phyloP scores from a whole-genome alignment of 2,329 filamentous ascomycete species.

The Fusarium nematophilum region DNA sequence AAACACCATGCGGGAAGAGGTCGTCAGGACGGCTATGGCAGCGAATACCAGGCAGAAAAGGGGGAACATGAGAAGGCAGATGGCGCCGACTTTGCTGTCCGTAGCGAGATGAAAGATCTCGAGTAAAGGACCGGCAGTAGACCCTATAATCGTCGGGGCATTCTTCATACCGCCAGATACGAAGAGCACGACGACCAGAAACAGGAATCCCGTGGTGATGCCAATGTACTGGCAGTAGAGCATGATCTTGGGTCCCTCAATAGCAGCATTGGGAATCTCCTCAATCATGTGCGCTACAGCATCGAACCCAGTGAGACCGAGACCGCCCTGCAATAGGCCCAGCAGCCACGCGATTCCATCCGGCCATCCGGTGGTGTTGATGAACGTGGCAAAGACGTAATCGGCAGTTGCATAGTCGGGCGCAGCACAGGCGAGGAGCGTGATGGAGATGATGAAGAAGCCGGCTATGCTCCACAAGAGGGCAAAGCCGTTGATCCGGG shows the following conservation, averaged over 20 bases:
- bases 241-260: slow-evolving; percentile 50
- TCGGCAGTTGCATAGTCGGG: slow-evolving; percentile 62
- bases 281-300: slow-evolving; percentile 52
- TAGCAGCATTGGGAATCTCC: slow-evolving; percentile 47
- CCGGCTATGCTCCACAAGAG: slow-evolving; percentile 77
- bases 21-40: slow-evolving; percentile 73
- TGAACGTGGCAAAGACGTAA: slow-evolving; percentile 48
- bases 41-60: slow-evolving; percentile 73
- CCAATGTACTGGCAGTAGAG: slow-evolving; percentile 72
- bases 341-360: slow-evolving; percentile 50
- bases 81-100: slow-evolving; percentile 67
- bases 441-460: slow-evolving; percentile 76
- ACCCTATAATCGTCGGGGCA: slow-evolving; percentile 58
- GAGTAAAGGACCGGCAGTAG: slow-evolving; percentile 67
- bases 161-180: slow-evolving; percentile 67
- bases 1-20: slow-evolving; percentile 73
- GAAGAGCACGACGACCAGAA: slow-evolving; percentile 72
- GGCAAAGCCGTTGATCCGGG: slow-evolving; percentile 69
- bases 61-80: slow-evolving; percentile 75
- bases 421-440: slow-evolving; percentile 72
- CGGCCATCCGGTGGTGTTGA: slow-evolving; percentile 49
- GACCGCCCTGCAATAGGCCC: slow-evolving; percentile 48
- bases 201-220: slow-evolving; percentile 70
- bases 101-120: slow-evolving; percentile 74
- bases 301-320: slow-evolving; percentile 50